Conservation (phyloP, 495 filamentous ascomycete genomes). For the Tuber umbilicatum region DNA sequence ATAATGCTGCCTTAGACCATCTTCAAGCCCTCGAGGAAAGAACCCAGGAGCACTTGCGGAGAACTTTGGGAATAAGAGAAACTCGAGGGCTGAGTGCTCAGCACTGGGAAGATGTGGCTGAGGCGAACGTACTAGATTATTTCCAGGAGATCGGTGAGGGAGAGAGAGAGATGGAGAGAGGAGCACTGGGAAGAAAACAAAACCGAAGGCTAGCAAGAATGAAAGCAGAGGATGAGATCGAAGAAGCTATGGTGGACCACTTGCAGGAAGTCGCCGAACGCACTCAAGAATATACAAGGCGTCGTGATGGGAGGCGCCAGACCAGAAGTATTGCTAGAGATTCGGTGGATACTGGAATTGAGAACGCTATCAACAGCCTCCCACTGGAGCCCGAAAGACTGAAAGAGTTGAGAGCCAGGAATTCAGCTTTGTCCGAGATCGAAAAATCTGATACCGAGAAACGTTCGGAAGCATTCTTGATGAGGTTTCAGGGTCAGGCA, state of each 20-base stretch:
- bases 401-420: neutral
- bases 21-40: conserved; percentile 11
- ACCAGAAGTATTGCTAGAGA: neutral
- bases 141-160: conserved; percentile 2
- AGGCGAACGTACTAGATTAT: neutral
- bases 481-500: neutral
- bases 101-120: conserved; percentile 2
- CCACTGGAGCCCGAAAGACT: neutral
- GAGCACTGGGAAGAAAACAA: neutral
- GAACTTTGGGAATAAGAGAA: neutral
- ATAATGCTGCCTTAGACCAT: conserved; percentile 15
- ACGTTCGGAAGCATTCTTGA: conserved; percentile 5
- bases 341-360: neutral
- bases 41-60: conserved; percentile 2
- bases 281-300: neutral
- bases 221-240: neutral
- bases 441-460: neutral
- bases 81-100: neutral
- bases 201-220: neutral
- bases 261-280: neutral
- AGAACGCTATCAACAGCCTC: neutral
- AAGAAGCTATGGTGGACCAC: neutral
- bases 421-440: neutral
- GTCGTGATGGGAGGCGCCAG: neutral
- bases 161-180: conserved; percentile 3